Conservation (phyloP, 192 early-diverging fungal species). For the Allomyces javanicus region DNA sequence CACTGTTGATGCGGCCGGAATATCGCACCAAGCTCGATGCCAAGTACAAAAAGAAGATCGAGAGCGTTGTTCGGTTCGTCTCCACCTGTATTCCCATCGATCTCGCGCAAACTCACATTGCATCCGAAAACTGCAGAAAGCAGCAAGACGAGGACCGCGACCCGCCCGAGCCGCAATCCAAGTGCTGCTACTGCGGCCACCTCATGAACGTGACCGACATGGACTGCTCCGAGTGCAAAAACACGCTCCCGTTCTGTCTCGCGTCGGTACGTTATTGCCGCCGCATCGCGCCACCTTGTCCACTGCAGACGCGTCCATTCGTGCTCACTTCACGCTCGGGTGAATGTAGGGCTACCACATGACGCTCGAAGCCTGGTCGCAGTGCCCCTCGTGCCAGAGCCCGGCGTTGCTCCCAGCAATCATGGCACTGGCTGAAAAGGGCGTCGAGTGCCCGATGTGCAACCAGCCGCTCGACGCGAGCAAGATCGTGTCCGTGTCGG, state of each 20-base stretch:
- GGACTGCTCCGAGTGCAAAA: conserved; percentile 37
- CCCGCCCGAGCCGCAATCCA: conserved; percentile 18
- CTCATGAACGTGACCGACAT: conserved; percentile 20
- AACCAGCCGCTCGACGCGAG: too few relatives aligned
- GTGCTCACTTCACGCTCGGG: background rate
- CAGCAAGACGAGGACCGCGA: conserved; percentile 32
- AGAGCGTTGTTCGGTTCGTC: conserved; percentile 26
- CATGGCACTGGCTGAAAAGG: conserved; percentile 14
- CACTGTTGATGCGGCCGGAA: conserved; percentile 37
- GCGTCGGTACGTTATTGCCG: conserved; percentile 20
- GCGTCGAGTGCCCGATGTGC: conserved; percentile 28
- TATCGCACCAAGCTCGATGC: conserved; percentile 29
- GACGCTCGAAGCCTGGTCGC: conserved; percentile 22
- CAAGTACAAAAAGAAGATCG: conserved; percentile 34
- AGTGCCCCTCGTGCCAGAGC: conserved; percentile 26
- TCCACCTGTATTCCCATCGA: conserved; percentile 1
- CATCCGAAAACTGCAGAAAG: background rate
- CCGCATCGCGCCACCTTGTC: background rate
- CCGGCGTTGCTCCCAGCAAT: conserved; percentile 21
- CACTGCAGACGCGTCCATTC: background rate
- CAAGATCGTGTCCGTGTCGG: too few relatives aligned
- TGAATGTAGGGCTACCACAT: conserved; percentile 27
- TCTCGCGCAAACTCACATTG: background rate
- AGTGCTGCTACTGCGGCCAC: conserved; percentile 28
- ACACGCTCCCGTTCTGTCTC: conserved; percentile 36